Evolutionary conservation across 371 early-diverging fungal species (phyloP), one percentile per base, ranked within the genome.

Genomic region (Umbelopsis sp.): DNA sequence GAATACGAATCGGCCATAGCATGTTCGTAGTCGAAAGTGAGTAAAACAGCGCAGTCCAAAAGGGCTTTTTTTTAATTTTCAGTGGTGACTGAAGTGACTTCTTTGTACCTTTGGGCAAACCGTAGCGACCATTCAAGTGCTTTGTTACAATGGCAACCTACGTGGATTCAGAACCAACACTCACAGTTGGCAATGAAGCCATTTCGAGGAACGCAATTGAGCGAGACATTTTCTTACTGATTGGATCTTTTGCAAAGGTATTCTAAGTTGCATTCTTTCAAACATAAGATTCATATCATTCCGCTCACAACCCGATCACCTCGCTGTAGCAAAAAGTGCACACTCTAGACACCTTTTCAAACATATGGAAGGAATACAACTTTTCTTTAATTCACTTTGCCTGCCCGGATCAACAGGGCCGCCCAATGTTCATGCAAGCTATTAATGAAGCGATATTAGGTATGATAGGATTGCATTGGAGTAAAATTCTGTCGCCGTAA

Each of bases 371-470:
- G 29, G 63, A 72, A 44, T 46, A 44, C 6, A 65, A 69, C 20
- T 72, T 72, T 62, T 65, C 69, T n/a, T 57, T 69, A 20, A 72
- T 72, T 10, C 72, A 72, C 25, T 72, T 72, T 50, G 72, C 66
- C 20, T 72, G 72, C 32, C 62, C 72, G 16, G 72, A 72, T 32
- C 70, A 66, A 65, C 29, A 63, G n/a, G 72, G 72, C 14, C 69
- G 72, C 18, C 44, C 63, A 24, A 11, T 37, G 14, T 72, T 72
- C 45, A 69, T 72, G 69, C 72, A 72, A 62, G 46, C 62, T 1
- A 44, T 72, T 29, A 69, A 69, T 65, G 69, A 72, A 65, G 63
- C 69, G 14, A 57, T 66, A 35, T 35, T 72, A 41, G 63, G 69
- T 68, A 63, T 46, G 44, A 44, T 14, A 22, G 12, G n/a, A 25